Base-by-base conservation (phyloP, 441 rosid genomes). In the Pelargonium exstipulatum region DNA sequence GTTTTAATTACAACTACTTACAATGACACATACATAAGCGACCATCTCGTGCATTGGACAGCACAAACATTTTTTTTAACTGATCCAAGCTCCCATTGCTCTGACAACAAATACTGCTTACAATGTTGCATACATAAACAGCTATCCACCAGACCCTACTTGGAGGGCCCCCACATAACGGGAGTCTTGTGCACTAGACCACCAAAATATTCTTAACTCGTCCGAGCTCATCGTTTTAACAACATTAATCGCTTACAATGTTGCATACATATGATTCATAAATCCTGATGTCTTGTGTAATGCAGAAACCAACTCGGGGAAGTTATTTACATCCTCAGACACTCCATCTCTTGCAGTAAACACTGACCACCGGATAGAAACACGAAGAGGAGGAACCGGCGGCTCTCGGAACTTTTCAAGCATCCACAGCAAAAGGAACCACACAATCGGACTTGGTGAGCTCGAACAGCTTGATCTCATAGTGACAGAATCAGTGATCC, bases 381-480 rank as follows among this genome's bases (percentile, higher is more conserved):
- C 77, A 26, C 71, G 75, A 57, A 82, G 81, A 53, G 86, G 78
- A 55, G 84, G 84, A 58, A 53, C 68, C 1, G 71, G 62, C 55
- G 81, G 84, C 64, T 71, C 84, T 9, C 78, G 83, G 70, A 65
- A 37, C 42, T 37, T 74, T 51, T 76, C 85, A 17, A 81, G 87
- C 68, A 78, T 86, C 62, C 90, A 84, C 72, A 85, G 82, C 71
- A 86, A 85, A 69, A 78, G 92, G 74, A 88, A 90, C 77, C 80
- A 80, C 71, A 88, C 95, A n/a, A 90, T 87, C 45, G 85, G 95
- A 48, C 70, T 84, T 0, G 96, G 95, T 6, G 95, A 88, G 78
- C 78, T 85, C 57, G 85, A 83, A 75, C 90, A 86, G 71, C 77
- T 90, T 9, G 79, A 86, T 71, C 78, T 85, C 62, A 71, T 83